phyloP scores from a whole-genome alignment of 768 basidiomycete species.

The Leucocoprinus leucothites region DNA sequence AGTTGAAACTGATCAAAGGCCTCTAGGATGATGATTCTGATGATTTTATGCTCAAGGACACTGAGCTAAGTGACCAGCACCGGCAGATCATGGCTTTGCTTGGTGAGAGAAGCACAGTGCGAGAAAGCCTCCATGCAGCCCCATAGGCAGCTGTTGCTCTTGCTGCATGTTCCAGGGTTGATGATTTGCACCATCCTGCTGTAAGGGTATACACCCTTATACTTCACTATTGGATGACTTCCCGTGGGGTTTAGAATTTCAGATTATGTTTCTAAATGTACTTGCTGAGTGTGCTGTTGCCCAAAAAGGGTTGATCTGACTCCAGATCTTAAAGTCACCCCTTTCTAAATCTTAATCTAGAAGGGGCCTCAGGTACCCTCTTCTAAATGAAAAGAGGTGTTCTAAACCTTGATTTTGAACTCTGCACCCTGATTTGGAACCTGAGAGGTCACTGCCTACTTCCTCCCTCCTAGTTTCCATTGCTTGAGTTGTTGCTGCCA shows the following conservation, averaged over 20 bases:
- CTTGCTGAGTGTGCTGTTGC: conserved; percentile 20
- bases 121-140: conserved; percentile 45
- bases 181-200: no score
- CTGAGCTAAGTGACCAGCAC: conserved; percentile 63
- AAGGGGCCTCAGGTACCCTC: conserved; percentile 11
- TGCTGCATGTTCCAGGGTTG: no score
- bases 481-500: no score
- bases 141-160: no score
- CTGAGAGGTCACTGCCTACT: no score
- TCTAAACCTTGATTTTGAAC: no score
- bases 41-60: conserved; percentile 54
- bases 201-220: no score
- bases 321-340: conserved; percentile 19
- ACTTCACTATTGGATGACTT: conserved; percentile 11
- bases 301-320: conserved; percentile 28
- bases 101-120: conserved; percentile 69
- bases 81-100: conserved; percentile 80
- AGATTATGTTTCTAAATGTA: no score
- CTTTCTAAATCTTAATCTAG: conserved; percentile 21
- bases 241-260: conserved; percentile 4
- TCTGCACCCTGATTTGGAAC: no score
- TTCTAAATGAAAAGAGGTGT: no score
- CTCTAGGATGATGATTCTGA: conserved; percentile 49
- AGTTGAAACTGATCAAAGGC: conserved; percentile 40
- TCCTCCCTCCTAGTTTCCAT: no score